A percentile compares a stretch with the other conserved stretches of the same genome.
Conservation (phyloP, 345 rosid genomes). For the Xanthoceras sorbifolium region DNA sequence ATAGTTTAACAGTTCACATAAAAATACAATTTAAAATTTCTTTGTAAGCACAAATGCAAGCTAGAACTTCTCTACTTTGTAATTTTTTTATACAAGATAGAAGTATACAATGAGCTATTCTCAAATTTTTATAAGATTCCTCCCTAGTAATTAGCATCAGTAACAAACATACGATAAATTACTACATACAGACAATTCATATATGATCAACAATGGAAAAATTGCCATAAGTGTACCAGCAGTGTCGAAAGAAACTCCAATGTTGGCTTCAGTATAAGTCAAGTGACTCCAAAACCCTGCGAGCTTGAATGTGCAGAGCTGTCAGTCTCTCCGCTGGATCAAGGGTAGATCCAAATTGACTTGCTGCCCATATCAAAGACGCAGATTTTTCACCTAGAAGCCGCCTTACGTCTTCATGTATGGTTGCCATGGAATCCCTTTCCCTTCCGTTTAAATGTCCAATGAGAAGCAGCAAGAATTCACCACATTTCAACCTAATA, state of each 20-base stretch:
- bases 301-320: conserved; percentile 87
- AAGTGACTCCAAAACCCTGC: conserved; percentile 86
- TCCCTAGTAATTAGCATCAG: neutral
- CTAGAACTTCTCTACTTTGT: neutral
- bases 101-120: neutral
- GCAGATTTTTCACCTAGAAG: conserved; percentile 95
- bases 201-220: neutral
- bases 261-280: conserved; percentile 55
- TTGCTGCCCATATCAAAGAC: conserved; percentile 96
- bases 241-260: neutral
- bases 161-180: neutral
- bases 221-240: neutral
- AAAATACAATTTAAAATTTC: conserved; percentile 23
- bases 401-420: conserved; percentile 82
- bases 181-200: conserved; percentile 2
- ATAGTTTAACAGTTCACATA: conserved; percentile 45
- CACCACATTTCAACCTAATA: conserved; percentile 87
- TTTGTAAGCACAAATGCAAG: conserved; percentile 8
- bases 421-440: conserved; percentile 71
- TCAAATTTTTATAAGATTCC: neutral
- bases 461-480: conserved; percentile 84
- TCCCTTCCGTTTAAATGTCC: conserved; percentile 91
- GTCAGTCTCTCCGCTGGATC: conserved; percentile 85
- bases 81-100: neutral
- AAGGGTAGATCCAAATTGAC: conserved; percentile 86